Base-by-base conservation (phyloP, 2,329 filamentous ascomycete genomes). In the Exophiala xenobiotica region DNA sequence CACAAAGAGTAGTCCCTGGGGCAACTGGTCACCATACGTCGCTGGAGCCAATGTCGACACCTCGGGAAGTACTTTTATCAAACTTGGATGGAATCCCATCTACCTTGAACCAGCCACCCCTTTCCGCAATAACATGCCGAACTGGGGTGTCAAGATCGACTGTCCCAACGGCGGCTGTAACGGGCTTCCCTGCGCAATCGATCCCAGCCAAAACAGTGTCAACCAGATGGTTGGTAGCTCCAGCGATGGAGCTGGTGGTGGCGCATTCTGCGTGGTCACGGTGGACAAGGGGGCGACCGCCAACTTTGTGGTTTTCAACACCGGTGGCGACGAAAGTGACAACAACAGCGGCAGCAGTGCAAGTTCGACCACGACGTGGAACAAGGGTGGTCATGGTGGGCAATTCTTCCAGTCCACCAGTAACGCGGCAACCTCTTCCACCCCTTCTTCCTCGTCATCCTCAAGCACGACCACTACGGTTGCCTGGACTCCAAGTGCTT, bases 1-100 rank as follows among this genome's bases (percentile, higher is more conserved):
- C 51, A 79, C 79, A 38, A 74, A 74, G 6, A 72, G 73, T 33
- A 75, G 83, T 57, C 77, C 85, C 1, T 69, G 82, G 60, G 88
- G 87, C 43, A 91, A 91, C 73, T 91, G 88, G 88, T 76, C 80
- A 44, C 83, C 86, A 2, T 92, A 84, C 64, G 87, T 90, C 57
- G 84, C 85, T 11, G 88, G 88, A 52, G 84, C 86, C 50, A 91
- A 91, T 69, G 83, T 82, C 12, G 82, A 83, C 59, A 61, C 64
- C 40, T 75, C 69, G 45, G 88, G 87, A 44, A 70, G 80, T 54
- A 90, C 87, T 1, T 91, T 80, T 65, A 78, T 89, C 61, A 90
- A 89, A 73, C 74, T 91, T 46, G 87, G 83, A 48, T 87, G 83
- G 78, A 91, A 91, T 68, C 88, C 88, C 19, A 86, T 88, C 56